Evolutionary conservation across 495 filamentous ascomycete species (phyloP).

Genomic region (Rhypophila decipiens): DNA sequence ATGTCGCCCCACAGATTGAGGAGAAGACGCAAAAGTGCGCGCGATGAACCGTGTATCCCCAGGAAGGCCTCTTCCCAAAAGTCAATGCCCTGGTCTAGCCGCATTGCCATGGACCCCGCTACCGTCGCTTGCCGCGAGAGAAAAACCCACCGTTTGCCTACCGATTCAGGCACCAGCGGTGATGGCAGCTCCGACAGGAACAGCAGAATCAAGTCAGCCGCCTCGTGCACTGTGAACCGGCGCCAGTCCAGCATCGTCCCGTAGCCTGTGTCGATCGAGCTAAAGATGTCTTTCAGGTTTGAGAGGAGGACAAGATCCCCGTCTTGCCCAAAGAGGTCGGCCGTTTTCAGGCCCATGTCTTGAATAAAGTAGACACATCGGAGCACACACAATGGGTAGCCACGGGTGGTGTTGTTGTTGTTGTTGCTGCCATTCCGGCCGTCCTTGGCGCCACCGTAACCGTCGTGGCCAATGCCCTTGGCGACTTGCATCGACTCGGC

Average conservation of each 20-base stretch:
- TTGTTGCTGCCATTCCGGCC: conserved; percentile 12
- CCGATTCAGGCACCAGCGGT: conserved; percentile 29
- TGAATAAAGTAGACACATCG: conserved; percentile 38
- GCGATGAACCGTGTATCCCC: conserved; percentile 30
- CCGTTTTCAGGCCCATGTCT: conserved; percentile 25
- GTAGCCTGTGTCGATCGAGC: conserved; percentile 24
- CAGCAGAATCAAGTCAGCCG: conserved; percentile 32
- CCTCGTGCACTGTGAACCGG: conserved; percentile 34
- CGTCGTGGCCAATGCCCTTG: conserved; percentile 30
- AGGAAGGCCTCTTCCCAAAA: conserved; percentile 43
- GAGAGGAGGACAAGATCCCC: conserved; percentile 25
- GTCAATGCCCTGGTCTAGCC: conserved; percentile 38
- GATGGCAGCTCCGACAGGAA: conserved; percentile 34
- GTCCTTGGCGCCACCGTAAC: conserved; percentile 18
- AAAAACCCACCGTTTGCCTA: conserved; percentile 33
- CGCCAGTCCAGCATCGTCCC: conserved; percentile 33
- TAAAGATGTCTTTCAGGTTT: conserved; percentile 31
- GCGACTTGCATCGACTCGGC: conserved; percentile 33
- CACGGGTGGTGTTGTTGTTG: conserved; percentile 9
- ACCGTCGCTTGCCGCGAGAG: conserved; percentile 33
- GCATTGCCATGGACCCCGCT: conserved; percentile 20
- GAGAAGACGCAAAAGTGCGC: conserved; percentile 36
- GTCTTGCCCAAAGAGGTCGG: conserved; percentile 32
- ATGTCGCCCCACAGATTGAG: conserved; percentile 40
- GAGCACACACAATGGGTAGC: conserved; percentile 38